phyloP scores from a whole-genome alignment of 1,284 basidiomycete species.

The Cryptococcus neoformans region DNA sequence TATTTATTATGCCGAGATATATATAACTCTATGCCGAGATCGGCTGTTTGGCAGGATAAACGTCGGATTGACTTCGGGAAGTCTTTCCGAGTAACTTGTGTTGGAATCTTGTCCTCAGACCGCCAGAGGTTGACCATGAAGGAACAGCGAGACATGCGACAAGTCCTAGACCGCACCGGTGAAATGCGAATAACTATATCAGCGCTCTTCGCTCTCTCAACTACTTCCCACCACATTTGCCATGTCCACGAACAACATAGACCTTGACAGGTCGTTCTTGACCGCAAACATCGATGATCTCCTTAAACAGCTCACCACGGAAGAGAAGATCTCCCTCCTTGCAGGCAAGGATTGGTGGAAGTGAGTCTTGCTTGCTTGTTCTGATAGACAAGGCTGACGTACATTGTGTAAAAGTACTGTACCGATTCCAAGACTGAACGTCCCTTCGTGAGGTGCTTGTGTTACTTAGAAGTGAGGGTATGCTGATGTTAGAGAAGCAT shows the following conservation, averaged over 20 bases:
- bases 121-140: no score
- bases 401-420: slow-evolving; percentile 22
- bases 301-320: slow-evolving; percentile 19
- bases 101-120: no score
- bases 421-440: slow-evolving; percentile 34
- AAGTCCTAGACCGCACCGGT: no score
- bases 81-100: no score
- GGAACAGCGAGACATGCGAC: no score
- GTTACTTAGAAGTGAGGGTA: not conserved
- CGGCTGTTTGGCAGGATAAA: no score
- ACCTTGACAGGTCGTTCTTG: slow-evolving; percentile 33
- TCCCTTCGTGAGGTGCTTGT: slow-evolving; percentile 22
- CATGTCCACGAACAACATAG: slow-evolving; percentile 2
- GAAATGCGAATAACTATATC: no score
- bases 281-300: slow-evolving; percentile 19
- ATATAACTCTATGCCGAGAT: no score
- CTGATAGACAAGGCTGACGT: not conserved
- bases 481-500: slow-evolving; percentile 8
- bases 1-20: no score
- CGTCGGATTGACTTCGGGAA: no score
- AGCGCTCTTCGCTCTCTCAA: no score
- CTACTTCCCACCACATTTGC: no score
- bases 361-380: slow-evolving; percentile 22
- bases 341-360: slow-evolving; percentile 37
- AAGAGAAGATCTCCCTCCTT: slow-evolving; percentile 38